Conservation (phyloP, 2,329 filamentous ascomycete species). For the Paracamarosporium sp. region DNA sequence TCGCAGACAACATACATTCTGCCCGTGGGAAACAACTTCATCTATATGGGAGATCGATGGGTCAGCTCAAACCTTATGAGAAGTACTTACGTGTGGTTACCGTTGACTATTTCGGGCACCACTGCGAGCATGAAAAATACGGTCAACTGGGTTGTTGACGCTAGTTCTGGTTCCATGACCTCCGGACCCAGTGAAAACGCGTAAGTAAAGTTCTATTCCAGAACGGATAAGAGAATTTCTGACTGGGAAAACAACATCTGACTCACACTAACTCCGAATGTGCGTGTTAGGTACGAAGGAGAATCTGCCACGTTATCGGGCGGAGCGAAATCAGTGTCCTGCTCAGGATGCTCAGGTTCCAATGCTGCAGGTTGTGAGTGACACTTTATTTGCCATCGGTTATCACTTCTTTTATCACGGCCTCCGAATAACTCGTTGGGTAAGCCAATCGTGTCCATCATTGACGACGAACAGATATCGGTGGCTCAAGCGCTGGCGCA, state of each 20-base stretch:
- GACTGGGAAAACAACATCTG: too few species aligned
- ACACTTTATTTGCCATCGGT: neutral
- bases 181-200: conserved; percentile 54
- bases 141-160: conserved; percentile 63
- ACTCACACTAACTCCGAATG: too few species aligned
- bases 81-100: conserved; percentile 71
- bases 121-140: conserved; percentile 58
- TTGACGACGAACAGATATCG: conserved; percentile 22
- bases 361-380: conserved; percentile 55
- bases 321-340: conserved; percentile 56
- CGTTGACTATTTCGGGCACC: conserved; percentile 61
- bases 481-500: conserved; percentile 55
- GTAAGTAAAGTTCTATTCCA: too few species aligned
- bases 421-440: too few species aligned
- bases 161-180: conserved; percentile 52
- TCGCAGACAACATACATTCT: conserved; percentile 69
- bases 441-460: too few species aligned
- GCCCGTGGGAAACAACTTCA: conserved; percentile 50
- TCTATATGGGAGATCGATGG: conserved; percentile 75
- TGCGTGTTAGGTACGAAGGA: too few species aligned
- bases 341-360: conserved; percentile 59
- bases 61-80: conserved; percentile 64
- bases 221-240: too few species aligned
- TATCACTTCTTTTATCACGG: too few species aligned
- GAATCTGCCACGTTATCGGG: conserved; percentile 56